Conservation (phyloP, 257 asterid genomes). For the Fraxinus americana region DNA sequence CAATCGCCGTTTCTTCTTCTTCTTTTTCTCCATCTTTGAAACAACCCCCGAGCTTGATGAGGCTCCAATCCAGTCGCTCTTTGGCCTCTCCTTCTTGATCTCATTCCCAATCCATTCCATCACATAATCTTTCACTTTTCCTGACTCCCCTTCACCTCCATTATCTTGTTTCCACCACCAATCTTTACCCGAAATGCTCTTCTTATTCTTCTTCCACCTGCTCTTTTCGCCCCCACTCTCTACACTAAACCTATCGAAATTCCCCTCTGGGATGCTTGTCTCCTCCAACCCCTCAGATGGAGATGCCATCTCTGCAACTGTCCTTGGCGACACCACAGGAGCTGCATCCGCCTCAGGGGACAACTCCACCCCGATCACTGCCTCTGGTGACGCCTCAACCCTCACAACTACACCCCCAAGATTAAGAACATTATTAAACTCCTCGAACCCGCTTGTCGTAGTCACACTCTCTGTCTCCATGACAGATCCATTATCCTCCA, state of each 20-base stretch:
- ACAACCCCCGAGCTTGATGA: conserved; percentile 51
- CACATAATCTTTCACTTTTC: conserved; percentile 83
- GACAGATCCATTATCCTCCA: conserved; percentile 73
- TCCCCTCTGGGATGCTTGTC: conserved; percentile 65
- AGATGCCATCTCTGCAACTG: conserved; percentile 69
- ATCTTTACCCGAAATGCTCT: conserved; percentile 70
- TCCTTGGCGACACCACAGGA: conserved; percentile 71
- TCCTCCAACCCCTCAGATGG: conserved; percentile 70
- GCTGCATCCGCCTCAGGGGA: conserved; percentile 55
- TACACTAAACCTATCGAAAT: conserved; percentile 59
- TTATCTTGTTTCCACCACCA: conserved; percentile 99
- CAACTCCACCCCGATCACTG: conserved; percentile 45
- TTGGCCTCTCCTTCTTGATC: conserved; percentile 91
- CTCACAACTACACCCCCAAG: conserved; percentile 46
- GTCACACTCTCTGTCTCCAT: conserved; percentile 83
- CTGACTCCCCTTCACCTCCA: conserved; percentile 51
- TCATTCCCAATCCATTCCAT: conserved; percentile 97
- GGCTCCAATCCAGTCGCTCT: conserved; percentile 71
- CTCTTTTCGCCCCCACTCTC: conserved; percentile 63
- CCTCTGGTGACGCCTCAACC: conserved; percentile 71
- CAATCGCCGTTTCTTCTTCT: conserved; percentile 52
- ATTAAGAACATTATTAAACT: conserved; percentile 32
- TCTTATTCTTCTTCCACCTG: conserved; percentile 68
- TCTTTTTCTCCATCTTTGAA: conserved; percentile 58
- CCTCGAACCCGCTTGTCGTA: conserved; percentile 64